phyloP scores from a whole-genome alignment of 208 protist genomes.

The Porcisia deanei region DNA sequence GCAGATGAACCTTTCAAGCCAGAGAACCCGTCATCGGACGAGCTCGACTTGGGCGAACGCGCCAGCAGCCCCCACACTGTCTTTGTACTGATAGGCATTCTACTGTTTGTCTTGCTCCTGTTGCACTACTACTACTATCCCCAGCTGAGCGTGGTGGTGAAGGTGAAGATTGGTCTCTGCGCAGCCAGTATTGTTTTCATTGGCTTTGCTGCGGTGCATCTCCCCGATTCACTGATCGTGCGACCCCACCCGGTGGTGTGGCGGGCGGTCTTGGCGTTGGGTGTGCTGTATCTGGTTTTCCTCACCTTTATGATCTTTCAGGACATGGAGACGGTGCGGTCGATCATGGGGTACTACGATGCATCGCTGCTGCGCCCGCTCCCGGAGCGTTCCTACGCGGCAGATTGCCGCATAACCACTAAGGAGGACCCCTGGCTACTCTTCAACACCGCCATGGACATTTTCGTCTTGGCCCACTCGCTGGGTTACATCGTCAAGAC shows the following conservation, averaged over 20 bases:
- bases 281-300: slow-evolving; percentile 90
- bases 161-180: slow-evolving; percentile 70
- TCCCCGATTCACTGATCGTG: slow-evolving; percentile 92
- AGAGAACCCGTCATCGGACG: slow-evolving; percentile 50
- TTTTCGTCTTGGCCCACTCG: slow-evolving; percentile 95
- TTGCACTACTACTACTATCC: slow-evolving; percentile 70
- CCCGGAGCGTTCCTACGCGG: slow-evolving; percentile 93
- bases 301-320: slow-evolving; percentile 95
- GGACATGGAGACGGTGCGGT: slow-evolving; percentile 54
- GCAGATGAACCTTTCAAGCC: slow-evolving; percentile 29
- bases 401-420: slow-evolving; percentile 93
- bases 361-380: slow-evolving; percentile 58
- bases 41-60: slow-evolving; percentile 53
- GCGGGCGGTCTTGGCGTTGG: slow-evolving; percentile 90
- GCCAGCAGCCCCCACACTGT: slow-evolving; percentile 76
- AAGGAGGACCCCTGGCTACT: slow-evolving; percentile 81
- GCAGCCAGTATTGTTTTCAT: slow-evolving; percentile 82
- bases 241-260: slow-evolving; percentile 97
- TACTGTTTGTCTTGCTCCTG: slow-evolving; percentile 50
- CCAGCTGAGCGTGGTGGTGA: slow-evolving; percentile 35
- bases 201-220: slow-evolving; percentile 89
- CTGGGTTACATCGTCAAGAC: slow-evolving; percentile 95
- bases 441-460: slow-evolving; percentile 85
- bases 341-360: slow-evolving; percentile 84
- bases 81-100: slow-evolving; percentile 42